Percentiles rank a stretch among this genome's conserved stretches.
Conservation (phyloP, 495 filamentous ascomycete genomes). For the Penicillium cosmopolitanum region DNA sequence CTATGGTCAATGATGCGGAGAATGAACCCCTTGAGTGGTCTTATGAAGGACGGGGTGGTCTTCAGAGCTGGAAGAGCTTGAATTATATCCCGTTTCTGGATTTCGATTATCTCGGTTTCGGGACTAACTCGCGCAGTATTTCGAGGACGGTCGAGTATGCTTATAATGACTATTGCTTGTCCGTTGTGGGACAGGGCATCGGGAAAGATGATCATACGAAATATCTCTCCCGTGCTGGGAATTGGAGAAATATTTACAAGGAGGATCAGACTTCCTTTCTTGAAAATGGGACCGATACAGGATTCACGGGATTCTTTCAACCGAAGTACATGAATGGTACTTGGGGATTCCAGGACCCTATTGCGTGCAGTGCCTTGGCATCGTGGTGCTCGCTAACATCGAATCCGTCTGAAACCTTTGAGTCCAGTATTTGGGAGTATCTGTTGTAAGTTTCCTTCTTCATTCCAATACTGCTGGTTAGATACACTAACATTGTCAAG, state of each 20-base stretch:
- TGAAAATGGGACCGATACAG: constrained; percentile 58
- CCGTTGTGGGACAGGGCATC: constrained; percentile 60
- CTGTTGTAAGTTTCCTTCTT: constrained; percentile 37
- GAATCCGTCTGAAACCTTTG: constrained; percentile 70
- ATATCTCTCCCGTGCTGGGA: constrained; percentile 61
- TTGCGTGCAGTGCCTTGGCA: constrained; percentile 62
- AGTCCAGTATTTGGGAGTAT: constrained; percentile 74
- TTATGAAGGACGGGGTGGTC: constrained; percentile 68
- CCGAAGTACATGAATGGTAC: constrained; percentile 66
- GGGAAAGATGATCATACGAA: constrained; percentile 59
- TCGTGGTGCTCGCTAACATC: constrained; percentile 64
- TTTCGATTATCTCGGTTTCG: constrained; percentile 69
- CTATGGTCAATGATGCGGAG: constrained; percentile 76
- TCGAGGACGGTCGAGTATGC: constrained; percentile 76
- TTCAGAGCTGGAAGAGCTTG: constrained; percentile 68
- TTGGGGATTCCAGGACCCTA: constrained; percentile 72
- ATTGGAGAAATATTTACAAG: constrained; percentile 74
- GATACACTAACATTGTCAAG: constrained; percentile 23
- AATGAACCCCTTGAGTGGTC: constrained; percentile 76
- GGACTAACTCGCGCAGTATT: constrained; percentile 70
- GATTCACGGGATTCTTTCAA: constrained; percentile 70
- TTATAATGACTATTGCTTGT: constrained; percentile 75
- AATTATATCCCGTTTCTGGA: constrained; percentile 73
- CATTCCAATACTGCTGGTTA: no score
- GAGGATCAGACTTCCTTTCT: constrained; percentile 60